Percentiles rank a stretch among this genome's conserved stretches.
Evolutionary conservation across 371 early-diverging fungal genomes (phyloP).

Genomic region (Fennellomyces sp.): DNA sequence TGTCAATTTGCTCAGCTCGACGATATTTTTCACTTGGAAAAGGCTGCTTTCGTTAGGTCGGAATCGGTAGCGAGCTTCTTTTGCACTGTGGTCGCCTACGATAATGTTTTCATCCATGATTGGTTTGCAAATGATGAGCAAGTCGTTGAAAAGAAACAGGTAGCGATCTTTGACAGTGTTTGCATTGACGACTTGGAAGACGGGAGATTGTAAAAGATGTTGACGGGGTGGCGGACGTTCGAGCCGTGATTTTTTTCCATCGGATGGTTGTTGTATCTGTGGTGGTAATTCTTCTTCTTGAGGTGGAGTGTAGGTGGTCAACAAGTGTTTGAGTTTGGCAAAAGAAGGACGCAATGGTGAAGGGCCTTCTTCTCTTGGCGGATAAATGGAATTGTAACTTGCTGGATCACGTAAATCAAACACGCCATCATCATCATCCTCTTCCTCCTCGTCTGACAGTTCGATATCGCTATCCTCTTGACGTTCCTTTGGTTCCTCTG

Average conservation of each 20-base stretch:
- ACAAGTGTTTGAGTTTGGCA: slow-evolving; percentile 2
- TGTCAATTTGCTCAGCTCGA: slow-evolving; percentile 56
- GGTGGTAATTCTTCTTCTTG: neutral
- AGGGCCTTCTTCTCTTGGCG: neutral
- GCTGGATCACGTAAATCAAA: slow-evolving; percentile 10
- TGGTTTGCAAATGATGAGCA: slow-evolving; percentile 76
- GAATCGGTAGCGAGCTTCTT: slow-evolving; percentile 28
- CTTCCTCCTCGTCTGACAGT: slow-evolving; percentile 41
- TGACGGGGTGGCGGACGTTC: slow-evolving; percentile 48
- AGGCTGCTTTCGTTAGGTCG: slow-evolving; percentile 54
- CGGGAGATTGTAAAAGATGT: slow-evolving; percentile 78
- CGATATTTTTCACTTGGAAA: slow-evolving; percentile 67
- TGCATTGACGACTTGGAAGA: slow-evolving; percentile 73
- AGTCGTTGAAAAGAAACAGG: slow-evolving; percentile 80
- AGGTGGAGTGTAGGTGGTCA: neutral
- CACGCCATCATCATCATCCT: neutral
- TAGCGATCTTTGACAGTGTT: slow-evolving; percentile 76
- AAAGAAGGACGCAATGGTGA: neutral
- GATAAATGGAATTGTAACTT: slow-evolving; percentile 1
- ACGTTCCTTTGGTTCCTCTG: neutral
- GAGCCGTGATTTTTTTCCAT: slow-evolving; percentile 1
- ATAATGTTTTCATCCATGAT: slow-evolving; percentile 55
- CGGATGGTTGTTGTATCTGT: neutral
- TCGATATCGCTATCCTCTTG: slow-evolving; percentile 50
- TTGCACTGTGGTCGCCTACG: slow-evolving; percentile 13